Evolutionary conservation across 352 stramenopile species (phyloP), one percentile per base, ranked within the genome.

Genomic region (Pythium dissotocum): DNA sequence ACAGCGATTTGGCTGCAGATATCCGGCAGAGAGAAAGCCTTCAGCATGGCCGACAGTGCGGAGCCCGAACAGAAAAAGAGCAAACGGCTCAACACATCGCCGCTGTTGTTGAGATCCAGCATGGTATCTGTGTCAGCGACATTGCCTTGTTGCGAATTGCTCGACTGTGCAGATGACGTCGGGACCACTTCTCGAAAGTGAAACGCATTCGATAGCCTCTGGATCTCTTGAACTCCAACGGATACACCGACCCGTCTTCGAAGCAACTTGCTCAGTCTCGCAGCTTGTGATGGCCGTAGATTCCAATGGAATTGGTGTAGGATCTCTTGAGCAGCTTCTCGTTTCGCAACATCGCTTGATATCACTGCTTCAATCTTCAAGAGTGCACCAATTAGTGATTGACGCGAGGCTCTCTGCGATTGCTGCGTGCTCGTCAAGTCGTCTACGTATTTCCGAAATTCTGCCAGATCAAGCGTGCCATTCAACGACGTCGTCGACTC

Each of bases 231-330:
- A 0, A 79, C 49, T 18, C 51, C 56, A 8, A 89, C 5, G 3
- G 58, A n/a, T 3, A 88, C 1, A 4, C 61, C 71, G n/a, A 65
- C 44, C 13, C 67, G 73, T 9, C 72, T 56, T 6, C 77, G 71
- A 1, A 90, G 61, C 33, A 57, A 28, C 30, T 72, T 71, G 33
- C 77, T 74, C 16, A 81, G 46, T 3, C 54, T 18, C 10, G 73
- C 10, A 8, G 72, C 61, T 2, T 83, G 71, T 13, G 71, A 73
- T 32, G 63, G 30, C 1, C 69, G 71, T 21, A 84, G 68, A 40
- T 82, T 78, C 75, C 67, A 80, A 26, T 89, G 79, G 14, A 90
- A 52, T 28, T 80, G 73, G 38, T 85, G 77, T 0, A 88, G 36
- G 13, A 87, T 69, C 14, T 74, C 58, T 52, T 73, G 61, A 0